Conservation (phyloP, 225 moss, liverwort and hornwort genomes). For the Pseudoscleropodium purum region DNA sequence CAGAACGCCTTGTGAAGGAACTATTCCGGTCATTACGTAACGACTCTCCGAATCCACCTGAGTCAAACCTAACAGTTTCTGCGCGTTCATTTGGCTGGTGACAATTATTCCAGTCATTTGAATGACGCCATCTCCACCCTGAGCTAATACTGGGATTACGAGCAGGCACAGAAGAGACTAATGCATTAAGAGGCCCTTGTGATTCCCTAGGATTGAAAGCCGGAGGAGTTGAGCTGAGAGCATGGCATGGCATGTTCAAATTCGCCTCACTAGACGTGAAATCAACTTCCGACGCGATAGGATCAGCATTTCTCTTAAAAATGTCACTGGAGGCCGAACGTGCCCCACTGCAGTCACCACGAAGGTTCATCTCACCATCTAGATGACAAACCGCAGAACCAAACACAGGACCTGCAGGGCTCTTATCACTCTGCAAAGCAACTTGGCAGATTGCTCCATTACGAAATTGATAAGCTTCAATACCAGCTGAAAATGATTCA, state of each 20-base stretch:
- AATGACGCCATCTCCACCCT: conserved; percentile 16
- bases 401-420: conserved; percentile 13
- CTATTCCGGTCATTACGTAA: conserved; percentile 23
- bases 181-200: background rate
- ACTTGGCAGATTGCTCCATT: conserved; percentile 10
- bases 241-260: background rate
- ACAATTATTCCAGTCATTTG: conserved; percentile 23
- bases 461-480: conserved; percentile 6
- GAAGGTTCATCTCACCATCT: conserved; percentile 26
- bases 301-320: background rate
- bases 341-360: conserved; percentile 10
- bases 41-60: conserved; percentile 18
- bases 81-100: conserved; percentile 1
- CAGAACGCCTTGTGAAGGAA: conserved; percentile 32
- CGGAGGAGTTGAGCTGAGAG: conserved; percentile 4
- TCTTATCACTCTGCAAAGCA: conserved; percentile 18
- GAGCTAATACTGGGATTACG: background rate
- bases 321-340: background rate
- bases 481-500: conserved; percentile 22
- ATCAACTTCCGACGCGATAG: conserved; percentile 3
- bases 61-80: conserved; percentile 4
- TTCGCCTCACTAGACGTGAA: conserved; percentile 4
- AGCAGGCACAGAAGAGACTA: conserved; percentile 1
- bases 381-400: conserved; percentile 10
- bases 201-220: conserved; percentile 9